These are phyloP conservation scores for Dactylellina drechsleri DNA, from an alignment of 2,329 filamentous ascomycete species.

Conservation along the genomic window DNA sequence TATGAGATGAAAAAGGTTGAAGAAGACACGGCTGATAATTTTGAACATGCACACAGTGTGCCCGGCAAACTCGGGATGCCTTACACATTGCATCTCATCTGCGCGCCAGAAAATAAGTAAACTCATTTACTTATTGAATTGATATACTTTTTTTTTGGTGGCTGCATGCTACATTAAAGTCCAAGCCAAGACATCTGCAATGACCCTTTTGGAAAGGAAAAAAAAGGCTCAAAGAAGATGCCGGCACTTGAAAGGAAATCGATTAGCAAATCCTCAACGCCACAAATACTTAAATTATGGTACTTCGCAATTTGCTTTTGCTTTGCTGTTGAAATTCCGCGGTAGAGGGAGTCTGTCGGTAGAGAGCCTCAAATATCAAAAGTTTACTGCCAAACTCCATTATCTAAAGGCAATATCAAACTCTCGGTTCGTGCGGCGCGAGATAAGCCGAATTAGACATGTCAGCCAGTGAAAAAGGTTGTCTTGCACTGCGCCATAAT, in stretches of 20 bases:
- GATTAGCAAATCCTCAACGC: constrained; percentile 6
- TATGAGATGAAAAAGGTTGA: not conserved
- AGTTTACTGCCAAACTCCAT: constrained; percentile 13
- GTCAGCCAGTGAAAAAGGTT: not conserved
- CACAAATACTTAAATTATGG: too few relatives aligned
- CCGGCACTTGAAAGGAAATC: constrained; percentile 13
- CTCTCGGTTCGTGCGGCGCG: not conserved
- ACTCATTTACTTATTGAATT: not conserved
- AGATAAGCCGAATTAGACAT: constrained; percentile 21
- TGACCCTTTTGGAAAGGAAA: not conserved
- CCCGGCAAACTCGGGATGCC: constrained; percentile 24
- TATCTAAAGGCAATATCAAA: constrained; percentile 21
- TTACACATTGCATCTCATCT: not conserved
- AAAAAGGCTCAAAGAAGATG: not conserved
- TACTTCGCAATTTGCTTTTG: not conserved
- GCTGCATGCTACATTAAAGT: not conserved
- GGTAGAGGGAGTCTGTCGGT: too few relatives aligned
- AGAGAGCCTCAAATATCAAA: constrained; percentile 1
- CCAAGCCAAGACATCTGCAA: constrained; percentile 12
- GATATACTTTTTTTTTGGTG: not conserved
- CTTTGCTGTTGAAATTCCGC: too few relatives aligned
- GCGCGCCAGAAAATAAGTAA: too few relatives aligned
- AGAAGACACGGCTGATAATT: constrained; percentile 13
- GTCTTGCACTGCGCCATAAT: constrained; percentile 8
- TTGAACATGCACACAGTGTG: not conserved